phyloP scores from a whole-genome alignment of 1,284 basidiomycete species.

The Ustilago crameri region DNA sequence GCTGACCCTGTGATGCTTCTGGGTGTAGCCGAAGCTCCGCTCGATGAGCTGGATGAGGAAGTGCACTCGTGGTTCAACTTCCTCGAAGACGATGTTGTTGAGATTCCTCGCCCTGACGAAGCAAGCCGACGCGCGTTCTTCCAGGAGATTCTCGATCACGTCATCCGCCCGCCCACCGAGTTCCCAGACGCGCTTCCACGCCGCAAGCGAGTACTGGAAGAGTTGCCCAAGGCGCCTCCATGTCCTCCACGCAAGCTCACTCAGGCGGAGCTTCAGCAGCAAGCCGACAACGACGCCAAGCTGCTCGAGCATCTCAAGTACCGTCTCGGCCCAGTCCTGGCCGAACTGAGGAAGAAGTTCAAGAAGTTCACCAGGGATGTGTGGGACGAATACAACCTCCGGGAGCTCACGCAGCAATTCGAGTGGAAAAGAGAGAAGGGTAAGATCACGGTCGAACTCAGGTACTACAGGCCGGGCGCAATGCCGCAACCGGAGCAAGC shows the following conservation, averaged over 20 bases:
- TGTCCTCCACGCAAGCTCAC: conserved; percentile 85
- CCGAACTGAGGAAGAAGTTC: conserved; percentile 91
- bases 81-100: conserved; percentile 79
- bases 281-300: conserved; percentile 83
- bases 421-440: conserved; percentile 59
- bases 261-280: conserved; percentile 82
- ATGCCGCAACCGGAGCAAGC: conserved; percentile 12
- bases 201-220: conserved; percentile 84
- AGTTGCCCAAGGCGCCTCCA: conserved; percentile 87
- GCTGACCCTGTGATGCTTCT: conserved; percentile 92
- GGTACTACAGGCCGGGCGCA: conserved; percentile 72
- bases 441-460: conserved; percentile 73
- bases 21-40: conserved; percentile 83
- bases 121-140: conserved; percentile 83
- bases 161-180: conserved; percentile 77
- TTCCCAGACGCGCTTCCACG: conserved; percentile 91
- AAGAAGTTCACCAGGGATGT: conserved; percentile 88
- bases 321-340: conserved; percentile 84
- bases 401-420: conserved; percentile 66
- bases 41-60: conserved; percentile 80
- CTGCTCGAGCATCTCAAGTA: conserved; percentile 86
- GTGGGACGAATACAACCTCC: conserved; percentile 70
- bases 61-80: conserved; percentile 91
- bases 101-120: conserved; percentile 70
- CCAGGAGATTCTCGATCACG: conserved; percentile 69